phyloP scores from a whole-genome alignment of 1,284 basidiomycete genomes.

The Ganoderma sinense region DNA sequence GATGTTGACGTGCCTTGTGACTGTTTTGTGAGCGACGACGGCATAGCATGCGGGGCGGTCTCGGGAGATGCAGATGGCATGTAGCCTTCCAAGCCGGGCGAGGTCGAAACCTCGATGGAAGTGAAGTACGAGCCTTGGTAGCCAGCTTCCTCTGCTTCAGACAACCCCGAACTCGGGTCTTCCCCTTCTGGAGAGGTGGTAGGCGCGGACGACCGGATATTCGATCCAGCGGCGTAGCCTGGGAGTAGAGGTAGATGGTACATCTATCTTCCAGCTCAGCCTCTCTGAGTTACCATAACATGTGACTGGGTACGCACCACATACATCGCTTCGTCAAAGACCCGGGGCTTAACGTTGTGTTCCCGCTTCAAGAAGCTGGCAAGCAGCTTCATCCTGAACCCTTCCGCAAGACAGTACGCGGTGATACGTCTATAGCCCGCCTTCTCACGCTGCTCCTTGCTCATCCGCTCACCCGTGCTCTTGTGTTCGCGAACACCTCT shows the following conservation, averaged over 20 bases:
- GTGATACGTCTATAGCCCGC: constrained; percentile 83
- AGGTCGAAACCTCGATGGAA: constrained; percentile 41
- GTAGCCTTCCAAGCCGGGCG: constrained; percentile 53
- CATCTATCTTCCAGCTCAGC: constrained; percentile 55
- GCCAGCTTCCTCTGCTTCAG: constrained; percentile 89
- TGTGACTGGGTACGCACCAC: constrained; percentile 62
- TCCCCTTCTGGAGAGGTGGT: constrained; percentile 59
- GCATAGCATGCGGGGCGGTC: constrained; percentile 35
- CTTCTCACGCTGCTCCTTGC: constrained; percentile 76
- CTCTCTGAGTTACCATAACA: neutral
- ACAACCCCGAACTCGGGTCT: constrained; percentile 72
- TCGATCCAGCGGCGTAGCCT: constrained; percentile 87
- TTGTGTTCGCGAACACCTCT: constrained; percentile 74
- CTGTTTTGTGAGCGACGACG: constrained; percentile 8
- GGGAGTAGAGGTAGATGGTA: constrained; percentile 93
- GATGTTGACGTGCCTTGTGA: neutral
- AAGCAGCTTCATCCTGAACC: constrained; percentile 82
- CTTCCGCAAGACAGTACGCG: constrained; percentile 88
- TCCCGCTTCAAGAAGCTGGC: constrained; percentile 90
- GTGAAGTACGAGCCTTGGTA: constrained; percentile 89
- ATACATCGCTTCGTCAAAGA: constrained; percentile 95
- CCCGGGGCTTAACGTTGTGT: constrained; percentile 89
- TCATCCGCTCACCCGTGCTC: constrained; percentile 84
- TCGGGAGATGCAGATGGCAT: constrained; percentile 58
- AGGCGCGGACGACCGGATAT: constrained; percentile 84